phyloP scores from a whole-genome alignment of 805 yeast species.

The Saturnispora dispora region DNA sequence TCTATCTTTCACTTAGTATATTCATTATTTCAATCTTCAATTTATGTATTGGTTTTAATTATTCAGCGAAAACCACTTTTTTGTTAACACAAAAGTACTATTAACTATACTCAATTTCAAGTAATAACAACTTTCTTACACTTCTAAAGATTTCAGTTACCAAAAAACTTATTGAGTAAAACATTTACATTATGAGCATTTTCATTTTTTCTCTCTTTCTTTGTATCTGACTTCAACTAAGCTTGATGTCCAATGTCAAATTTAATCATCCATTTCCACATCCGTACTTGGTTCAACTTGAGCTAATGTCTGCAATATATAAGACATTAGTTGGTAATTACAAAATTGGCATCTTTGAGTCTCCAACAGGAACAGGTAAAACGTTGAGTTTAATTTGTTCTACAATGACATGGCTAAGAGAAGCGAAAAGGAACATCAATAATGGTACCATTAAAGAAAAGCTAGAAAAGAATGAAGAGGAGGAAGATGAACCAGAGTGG shows the following conservation, averaged over 20 bases:
- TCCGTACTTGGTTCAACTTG: slow-evolving; percentile 72
- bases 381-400: slow-evolving; percentile 82
- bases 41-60: no score
- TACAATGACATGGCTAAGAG: slow-evolving; percentile 66
- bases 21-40: no score
- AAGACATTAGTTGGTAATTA: slow-evolving; percentile 41
- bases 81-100: no score
- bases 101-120: no score
- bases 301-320: slow-evolving; percentile 71
- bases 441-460: slow-evolving; percentile 9
- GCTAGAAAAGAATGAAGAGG: slow-evolving; percentile 25
- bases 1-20: no score
- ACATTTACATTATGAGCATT: background rate
- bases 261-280: slow-evolving; percentile 64
- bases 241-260: slow-evolving; percentile 2
- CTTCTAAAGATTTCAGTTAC: no score
- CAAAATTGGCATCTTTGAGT: slow-evolving; percentile 76
- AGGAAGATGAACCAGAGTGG: slow-evolving; percentile 37
- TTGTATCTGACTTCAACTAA: background rate
- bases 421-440: slow-evolving; percentile 11
- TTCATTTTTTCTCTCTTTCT: background rate
- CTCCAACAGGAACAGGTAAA: slow-evolving; percentile 95
- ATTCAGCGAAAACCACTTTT: no score
- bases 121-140: no score
- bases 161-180: background rate